phyloP scores from a whole-genome alignment of 2,329 filamentous ascomycete genomes.

The Alternaria conjuncta region DNA sequence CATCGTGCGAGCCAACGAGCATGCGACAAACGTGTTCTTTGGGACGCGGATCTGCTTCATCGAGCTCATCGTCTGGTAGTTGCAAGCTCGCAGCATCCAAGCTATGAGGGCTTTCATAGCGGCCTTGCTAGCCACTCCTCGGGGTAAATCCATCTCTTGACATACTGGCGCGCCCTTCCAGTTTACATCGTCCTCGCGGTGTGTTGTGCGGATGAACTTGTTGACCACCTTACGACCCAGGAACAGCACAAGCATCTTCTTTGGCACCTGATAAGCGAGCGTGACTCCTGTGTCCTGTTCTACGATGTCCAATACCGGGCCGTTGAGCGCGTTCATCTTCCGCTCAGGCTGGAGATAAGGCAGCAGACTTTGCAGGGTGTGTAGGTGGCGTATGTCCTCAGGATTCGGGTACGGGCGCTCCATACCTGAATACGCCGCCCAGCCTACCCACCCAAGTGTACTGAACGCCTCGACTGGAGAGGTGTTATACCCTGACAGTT shows the following conservation, averaged over 20 bases:
- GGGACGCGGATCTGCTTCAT: slow-evolving; percentile 26
- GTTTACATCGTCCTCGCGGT: slow-evolving; percentile 14
- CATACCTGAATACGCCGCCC: background rate
- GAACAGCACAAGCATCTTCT: slow-evolving; percentile 29
- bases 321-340: slow-evolving; percentile 12
- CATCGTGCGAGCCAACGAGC: slow-evolving; percentile 28
- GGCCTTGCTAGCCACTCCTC: slow-evolving; percentile 9
- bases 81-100: slow-evolving; percentile 36
- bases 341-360: slow-evolving; percentile 22
- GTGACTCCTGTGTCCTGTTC: slow-evolving; percentile 10
- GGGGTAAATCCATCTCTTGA: slow-evolving; percentile 23
- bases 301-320: slow-evolving; percentile 19
- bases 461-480: background rate
- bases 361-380: slow-evolving; percentile 21
- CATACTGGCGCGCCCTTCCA: slow-evolving; percentile 5
- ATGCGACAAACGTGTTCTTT: slow-evolving; percentile 24
- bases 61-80: slow-evolving; percentile 1
- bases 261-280: slow-evolving; percentile 15
- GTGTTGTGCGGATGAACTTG: slow-evolving; percentile 21
- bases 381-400: slow-evolving; percentile 26
- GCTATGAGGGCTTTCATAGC: slow-evolving; percentile 23
- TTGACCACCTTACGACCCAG: slow-evolving; percentile 20
- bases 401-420: slow-evolving; percentile 18
- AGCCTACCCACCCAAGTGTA: background rate
- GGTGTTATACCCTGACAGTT: background rate